Evolutionary conservation across 441 rosid species (phyloP).

Genomic region (Aquilaria agallochum): DNA sequence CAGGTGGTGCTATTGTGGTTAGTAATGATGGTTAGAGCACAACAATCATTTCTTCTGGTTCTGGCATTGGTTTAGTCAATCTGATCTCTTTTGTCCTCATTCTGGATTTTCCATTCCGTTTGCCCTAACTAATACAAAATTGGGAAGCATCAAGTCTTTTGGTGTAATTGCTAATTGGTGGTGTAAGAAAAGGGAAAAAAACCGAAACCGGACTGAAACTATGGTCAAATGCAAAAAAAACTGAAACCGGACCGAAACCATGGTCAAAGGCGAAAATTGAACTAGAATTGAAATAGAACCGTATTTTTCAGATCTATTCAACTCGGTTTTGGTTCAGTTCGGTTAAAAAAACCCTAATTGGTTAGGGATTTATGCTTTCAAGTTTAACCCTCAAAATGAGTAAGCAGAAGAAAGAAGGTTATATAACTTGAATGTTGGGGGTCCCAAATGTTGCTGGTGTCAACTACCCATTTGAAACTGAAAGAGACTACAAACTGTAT

Average conservation of each 20-base stretch:
- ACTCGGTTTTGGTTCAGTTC: no score
- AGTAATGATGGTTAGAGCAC: conserved; percentile 4
- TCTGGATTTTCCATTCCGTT: neutral
- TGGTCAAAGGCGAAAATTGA: no score
- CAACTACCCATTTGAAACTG: conserved; percentile 1
- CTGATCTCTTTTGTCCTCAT: conserved; percentile 5
- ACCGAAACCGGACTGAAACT: no score
- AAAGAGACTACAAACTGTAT: neutral
- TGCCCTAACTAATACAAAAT: neutral
- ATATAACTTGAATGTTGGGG: conserved; percentile 4
- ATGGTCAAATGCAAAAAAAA: neutral
- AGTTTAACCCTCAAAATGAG: no score
- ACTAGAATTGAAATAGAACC: no score
- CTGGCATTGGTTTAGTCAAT: conserved; percentile 1
- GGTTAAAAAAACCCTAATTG: no score
- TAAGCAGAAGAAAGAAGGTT: neutral
- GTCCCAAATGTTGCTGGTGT: conserved; percentile 1
- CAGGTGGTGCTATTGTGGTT: conserved; percentile 3
- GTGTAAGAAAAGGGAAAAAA: neutral
- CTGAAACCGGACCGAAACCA: no score
- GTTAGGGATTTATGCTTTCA: no score
- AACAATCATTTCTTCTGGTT: conserved; percentile 3
- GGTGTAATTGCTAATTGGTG: neutral
- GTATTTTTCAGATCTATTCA: no score
- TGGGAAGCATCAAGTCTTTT: neutral